Conservation (phyloP, 441 rosid species). For the Macaranga tanarius region DNA sequence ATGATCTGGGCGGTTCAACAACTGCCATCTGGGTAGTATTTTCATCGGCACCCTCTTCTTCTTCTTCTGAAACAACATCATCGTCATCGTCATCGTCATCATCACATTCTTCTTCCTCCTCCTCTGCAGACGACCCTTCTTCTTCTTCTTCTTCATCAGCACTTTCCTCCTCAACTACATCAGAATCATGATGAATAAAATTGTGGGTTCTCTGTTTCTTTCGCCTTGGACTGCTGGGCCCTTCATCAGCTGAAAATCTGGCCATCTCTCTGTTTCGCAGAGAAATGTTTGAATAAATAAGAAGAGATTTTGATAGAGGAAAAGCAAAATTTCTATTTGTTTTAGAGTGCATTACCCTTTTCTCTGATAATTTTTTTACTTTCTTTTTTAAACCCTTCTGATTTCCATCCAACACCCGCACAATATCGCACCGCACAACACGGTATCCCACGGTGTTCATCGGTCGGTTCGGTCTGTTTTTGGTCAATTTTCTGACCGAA, state of each 20-base stretch:
- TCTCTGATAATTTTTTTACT: no score
- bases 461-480: no score
- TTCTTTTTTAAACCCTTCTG: no score
- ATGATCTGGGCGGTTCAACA: slow-evolving; percentile 7
- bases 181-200: neutral
- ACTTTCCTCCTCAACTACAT: slow-evolving; percentile 6
- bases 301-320: no score
- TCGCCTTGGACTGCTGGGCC: slow-evolving; percentile 31
- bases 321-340: no score
- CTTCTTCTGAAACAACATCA: slow-evolving; percentile 24
- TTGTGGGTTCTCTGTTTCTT: slow-evolving; percentile 31
- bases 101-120: slow-evolving; percentile 11
- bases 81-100: slow-evolving; percentile 34
- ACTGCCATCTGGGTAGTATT: neutral
- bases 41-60: slow-evolving; percentile 28
- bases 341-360: no score
- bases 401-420: no score
- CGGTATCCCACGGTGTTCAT: no score
- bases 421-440: no score
- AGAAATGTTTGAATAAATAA: no score
- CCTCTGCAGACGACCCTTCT: slow-evolving; percentile 11
- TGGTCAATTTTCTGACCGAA: no score
- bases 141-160: slow-evolving; percentile 21
- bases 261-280: slow-evolving; percentile 45
- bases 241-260: slow-evolving; percentile 48